A percentile compares a stretch with the other conserved stretches of the same genome.
These are phyloP conservation scores for Candida chilensis DNA, from an alignment of 805 yeast species.

Conservation along the genomic window DNA sequence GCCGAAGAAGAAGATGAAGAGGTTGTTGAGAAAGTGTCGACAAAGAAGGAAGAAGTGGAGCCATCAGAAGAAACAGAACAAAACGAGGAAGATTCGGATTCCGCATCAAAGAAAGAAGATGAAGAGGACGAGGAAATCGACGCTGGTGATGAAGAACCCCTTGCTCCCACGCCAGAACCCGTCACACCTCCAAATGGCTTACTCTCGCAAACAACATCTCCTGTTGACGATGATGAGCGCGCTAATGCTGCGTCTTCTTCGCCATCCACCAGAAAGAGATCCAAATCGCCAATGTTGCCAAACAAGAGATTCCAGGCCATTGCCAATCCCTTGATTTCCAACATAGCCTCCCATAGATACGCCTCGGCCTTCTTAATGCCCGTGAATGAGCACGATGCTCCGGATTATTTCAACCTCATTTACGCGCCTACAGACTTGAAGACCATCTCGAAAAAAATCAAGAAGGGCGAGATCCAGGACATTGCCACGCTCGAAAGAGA, in stretches of 20 bases:
- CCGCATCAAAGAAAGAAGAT: slow-evolving; percentile 5
- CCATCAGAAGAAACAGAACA: not conserved
- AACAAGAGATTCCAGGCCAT: slow-evolving; percentile 52
- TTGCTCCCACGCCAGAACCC: slow-evolving; percentile 9
- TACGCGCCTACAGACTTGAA: slow-evolving; percentile 62
- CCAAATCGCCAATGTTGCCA: slow-evolving; percentile 9
- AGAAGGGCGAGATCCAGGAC: slow-evolving; percentile 44
- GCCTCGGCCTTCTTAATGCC: slow-evolving; percentile 71
- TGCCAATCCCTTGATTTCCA: slow-evolving; percentile 52
- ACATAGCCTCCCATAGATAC: slow-evolving; percentile 60
- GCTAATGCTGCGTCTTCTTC: not conserved
- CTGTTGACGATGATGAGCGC: slow-evolving; percentile 1
- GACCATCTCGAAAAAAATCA: slow-evolving; percentile 47
- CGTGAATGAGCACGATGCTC: slow-evolving; percentile 59
- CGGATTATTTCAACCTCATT: slow-evolving; percentile 54
- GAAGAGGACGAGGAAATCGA: slow-evolving; percentile 3
- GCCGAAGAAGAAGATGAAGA: slow-evolving; percentile 3
- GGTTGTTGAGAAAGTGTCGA: too few relatives aligned
- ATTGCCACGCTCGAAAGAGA: slow-evolving; percentile 53
- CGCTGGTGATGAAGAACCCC: slow-evolving; percentile 4
- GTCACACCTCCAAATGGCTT: slow-evolving; percentile 6
- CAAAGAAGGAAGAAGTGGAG: slow-evolving; percentile 1
- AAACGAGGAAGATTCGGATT: slow-evolving; percentile 2
- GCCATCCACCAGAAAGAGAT: slow-evolving; percentile 4
- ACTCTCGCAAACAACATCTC: slow-evolving; percentile 3